Evolutionary conservation across 768 basidiomycete genomes (phyloP).

Genomic region (Kwoniella sp.): DNA sequence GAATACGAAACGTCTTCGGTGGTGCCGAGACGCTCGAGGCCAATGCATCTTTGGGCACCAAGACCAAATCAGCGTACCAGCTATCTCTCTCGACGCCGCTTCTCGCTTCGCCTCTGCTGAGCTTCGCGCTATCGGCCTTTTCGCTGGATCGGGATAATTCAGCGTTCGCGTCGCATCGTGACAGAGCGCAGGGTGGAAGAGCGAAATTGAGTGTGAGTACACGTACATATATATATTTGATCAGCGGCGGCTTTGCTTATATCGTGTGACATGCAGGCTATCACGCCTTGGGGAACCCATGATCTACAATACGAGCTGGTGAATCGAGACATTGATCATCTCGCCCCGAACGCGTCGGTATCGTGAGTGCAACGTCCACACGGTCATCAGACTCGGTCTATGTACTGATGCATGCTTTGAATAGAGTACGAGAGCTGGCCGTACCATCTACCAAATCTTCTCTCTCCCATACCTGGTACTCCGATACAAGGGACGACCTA

Average conservation of each 20-base stretch:
- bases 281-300: slow-evolving; percentile 60
- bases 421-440: slow-evolving; percentile 80
- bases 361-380: slow-evolving; percentile 62
- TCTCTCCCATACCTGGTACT: slow-evolving; percentile 72
- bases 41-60: slow-evolving; percentile 79
- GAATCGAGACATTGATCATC: slow-evolving; percentile 70
- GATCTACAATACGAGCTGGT: slow-evolving; percentile 84
- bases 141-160: slow-evolving; percentile 79
- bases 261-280: slow-evolving; percentile 27
- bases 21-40: slow-evolving; percentile 86
- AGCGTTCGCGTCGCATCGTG: slow-evolving; percentile 63
- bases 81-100: slow-evolving; percentile 57
- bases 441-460: slow-evolving; percentile 81
- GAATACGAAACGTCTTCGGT: slow-evolving; percentile 84
- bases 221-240: too few species aligned
- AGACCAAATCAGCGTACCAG: slow-evolving; percentile 77
- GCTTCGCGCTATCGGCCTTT: slow-evolving; percentile 72
- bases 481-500: slow-evolving; percentile 74
- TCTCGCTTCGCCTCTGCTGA: slow-evolving; percentile 63
- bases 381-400: not conserved
- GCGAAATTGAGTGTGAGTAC: slow-evolving; percentile 75
- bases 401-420: slow-evolving; percentile 9
- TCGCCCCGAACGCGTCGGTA: slow-evolving; percentile 76
- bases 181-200: slow-evolving; percentile 61
- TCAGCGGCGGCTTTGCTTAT: not conserved